Base-by-base conservation (phyloP, 163 green algal genomes). In the Scenedesmus sp. region DNA sequence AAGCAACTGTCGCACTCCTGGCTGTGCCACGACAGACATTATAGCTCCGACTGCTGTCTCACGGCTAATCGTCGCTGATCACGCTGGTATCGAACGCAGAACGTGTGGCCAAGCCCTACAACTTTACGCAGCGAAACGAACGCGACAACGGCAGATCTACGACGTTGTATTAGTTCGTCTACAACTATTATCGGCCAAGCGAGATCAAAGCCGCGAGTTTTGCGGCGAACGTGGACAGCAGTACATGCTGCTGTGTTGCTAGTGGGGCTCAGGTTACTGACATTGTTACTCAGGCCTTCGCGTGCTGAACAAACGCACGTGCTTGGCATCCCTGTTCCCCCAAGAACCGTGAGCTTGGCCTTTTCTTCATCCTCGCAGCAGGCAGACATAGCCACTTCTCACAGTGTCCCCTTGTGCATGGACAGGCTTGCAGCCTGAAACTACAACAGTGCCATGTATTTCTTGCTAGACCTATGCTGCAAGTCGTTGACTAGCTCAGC, bases 381-480 rank as follows among this genome's bases (percentile, higher is more conserved):
- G 46, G 7, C 10, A 10, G 46, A 53, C 46, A 53, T 24, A 18
- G 24, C 59, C 16, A 76, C 6, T 18, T 76, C 20, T 2, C 65
- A 37, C 7, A 76, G 65, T 76, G 4, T 2, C 65, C 30, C 20
- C 65, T 40, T 76, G 30, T 76, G 65, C 65, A 76, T 46, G 73
- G 35, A 82, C 30, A 46, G 16, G n/a, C 12, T n/a, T 82, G 73
- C 46, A 86, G n/a, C 46, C 56, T 70, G 56, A 70, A 37, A 37
- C 30, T 9, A 40, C 9, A 22, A 65, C n/a, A 26, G 18, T 46
- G 43, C n/a, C 22, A 44, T 83, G 46, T 89, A 83, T 46, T 82
- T 72, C 15, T 68, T 89, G 26, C 33, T 89, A 35, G 65, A 83
- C 40, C 24, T 68, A 5, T 89, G 85, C 68, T 89, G 85, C 44